Evolutionary conservation across 2,329 filamentous ascomycete species (phyloP).

Genomic region (Penicillium sp.): DNA sequence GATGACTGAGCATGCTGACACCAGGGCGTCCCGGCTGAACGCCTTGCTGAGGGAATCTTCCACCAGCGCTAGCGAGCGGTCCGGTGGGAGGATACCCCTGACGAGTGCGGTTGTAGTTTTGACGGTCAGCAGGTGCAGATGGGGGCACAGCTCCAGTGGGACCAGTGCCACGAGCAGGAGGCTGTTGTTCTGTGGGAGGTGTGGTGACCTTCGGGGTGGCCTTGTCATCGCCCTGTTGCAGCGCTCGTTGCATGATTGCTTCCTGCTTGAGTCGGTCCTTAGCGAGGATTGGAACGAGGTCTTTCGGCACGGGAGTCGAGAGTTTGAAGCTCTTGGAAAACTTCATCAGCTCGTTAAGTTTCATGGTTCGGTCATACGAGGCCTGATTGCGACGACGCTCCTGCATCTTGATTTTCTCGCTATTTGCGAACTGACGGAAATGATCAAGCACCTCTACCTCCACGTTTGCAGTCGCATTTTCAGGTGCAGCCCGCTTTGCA

Average conservation of each 20-base stretch:
- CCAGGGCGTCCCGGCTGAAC: conserved; percentile 42
- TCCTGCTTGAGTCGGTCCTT: conserved; percentile 96
- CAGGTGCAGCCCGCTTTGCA: conserved; percentile 37
- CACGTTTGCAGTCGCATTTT: conserved; percentile 59
- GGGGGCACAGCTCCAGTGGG: conserved; percentile 43
- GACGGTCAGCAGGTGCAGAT: conserved; percentile 46
- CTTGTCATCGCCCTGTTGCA: conserved; percentile 66
- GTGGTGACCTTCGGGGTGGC: conserved; percentile 45
- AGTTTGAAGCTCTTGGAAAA: conserved; percentile 95
- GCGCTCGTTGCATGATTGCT: conserved; percentile 85
- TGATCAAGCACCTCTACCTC: conserved; percentile 61
- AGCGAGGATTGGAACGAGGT: conserved; percentile 90
- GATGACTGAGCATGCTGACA: conserved; percentile 50
- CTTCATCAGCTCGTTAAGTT: conserved; percentile 90
- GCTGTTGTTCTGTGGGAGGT: conserved; percentile 53
- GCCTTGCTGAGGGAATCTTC: conserved; percentile 44
- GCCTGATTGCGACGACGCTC: conserved; percentile 56
- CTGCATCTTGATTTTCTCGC: conserved; percentile 59
- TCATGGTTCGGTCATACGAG: conserved; percentile 79
- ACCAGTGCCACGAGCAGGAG: conserved; percentile 44
- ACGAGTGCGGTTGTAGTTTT: conserved; percentile 48
- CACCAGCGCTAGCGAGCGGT: conserved; percentile 43
- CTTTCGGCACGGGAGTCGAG: conserved; percentile 83
- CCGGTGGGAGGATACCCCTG: conserved; percentile 48
- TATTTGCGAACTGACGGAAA: conserved; percentile 63